Percentiles rank a stretch among this genome's conserved stretches.
Conservation (phyloP, 805 yeast genomes). For the Monosporozyma solicola region DNA sequence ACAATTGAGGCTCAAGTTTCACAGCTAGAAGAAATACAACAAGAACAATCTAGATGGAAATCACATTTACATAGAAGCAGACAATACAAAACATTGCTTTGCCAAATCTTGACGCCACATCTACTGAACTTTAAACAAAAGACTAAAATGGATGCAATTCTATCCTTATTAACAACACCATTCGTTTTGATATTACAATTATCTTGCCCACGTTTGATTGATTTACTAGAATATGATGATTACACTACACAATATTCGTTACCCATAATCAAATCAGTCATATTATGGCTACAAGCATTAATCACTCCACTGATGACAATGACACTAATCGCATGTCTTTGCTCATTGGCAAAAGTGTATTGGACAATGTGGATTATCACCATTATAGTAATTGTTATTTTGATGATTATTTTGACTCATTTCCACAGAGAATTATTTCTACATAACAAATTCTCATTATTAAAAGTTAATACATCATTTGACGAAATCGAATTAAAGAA, state of each 20-base stretch:
- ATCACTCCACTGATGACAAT: constrained; percentile 25
- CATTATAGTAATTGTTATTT: not conserved
- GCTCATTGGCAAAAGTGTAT: constrained; percentile 5
- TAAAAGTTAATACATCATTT: constrained; percentile 6
- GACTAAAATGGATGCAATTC: constrained; percentile 17
- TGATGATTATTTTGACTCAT: constrained; percentile 6
- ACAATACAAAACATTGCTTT: constrained; percentile 3
- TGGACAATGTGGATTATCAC: constrained; percentile 7
- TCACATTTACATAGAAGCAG: constrained; percentile 1
- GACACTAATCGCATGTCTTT: constrained; percentile 15
- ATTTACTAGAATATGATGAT: constrained; percentile 21
- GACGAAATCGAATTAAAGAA: constrained; percentile 7
- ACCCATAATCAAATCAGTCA: constrained; percentile 12
- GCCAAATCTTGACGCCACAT: constrained; percentile 28
- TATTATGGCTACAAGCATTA: constrained; percentile 27
- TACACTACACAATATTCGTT: constrained; percentile 15
- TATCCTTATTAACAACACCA: constrained; percentile 30
- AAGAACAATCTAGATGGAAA: not conserved
- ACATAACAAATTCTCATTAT: constrained; percentile 19
- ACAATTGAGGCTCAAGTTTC: not conserved
- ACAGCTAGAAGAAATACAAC: not conserved
- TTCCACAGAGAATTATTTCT: constrained; percentile 6
- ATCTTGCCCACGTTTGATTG: constrained; percentile 30
- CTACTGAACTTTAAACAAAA: constrained; percentile 22
- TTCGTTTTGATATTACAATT: constrained; percentile 28